Evolutionary conservation across 345 rosid species (phyloP), one percentile per base, ranked within the genome.

Genomic region (Melaleuca alternifolia): DNA sequence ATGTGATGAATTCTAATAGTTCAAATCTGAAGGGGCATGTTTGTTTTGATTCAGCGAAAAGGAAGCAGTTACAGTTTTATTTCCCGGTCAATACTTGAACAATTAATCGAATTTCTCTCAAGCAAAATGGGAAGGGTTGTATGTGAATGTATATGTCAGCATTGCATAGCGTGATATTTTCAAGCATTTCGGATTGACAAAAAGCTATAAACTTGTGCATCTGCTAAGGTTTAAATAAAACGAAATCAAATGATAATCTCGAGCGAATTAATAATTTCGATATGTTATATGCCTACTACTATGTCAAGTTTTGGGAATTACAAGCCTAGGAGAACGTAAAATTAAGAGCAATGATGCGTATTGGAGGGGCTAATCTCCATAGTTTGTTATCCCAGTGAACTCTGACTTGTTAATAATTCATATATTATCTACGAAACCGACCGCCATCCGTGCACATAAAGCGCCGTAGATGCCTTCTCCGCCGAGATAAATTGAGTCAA

Each of bases 231-330:
- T 41, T 18, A 37, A 1, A 46, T 65, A 65, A 13, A 59, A n/a
- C 65, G 26, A n/a, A 59, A 59, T 59, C 71, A n/a, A n/a, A n/a
- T 8, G 79, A 23, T 18, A 33, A 65, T 16, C 16, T 33, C 24
- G 11, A 2, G 46, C 18, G 16, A 33, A 71, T 18, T 2, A 33
- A 71, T 16, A 33, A 33, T 16, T 71, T 23, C 79, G 33, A 8
- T 71, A 2, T 71, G 24, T 16, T 20, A 33, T 33, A 33, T 11
- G 23, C 44, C 0, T 16, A 71, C 0, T 16, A 71, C n/a, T 10
- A 9, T 9, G 61, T 56, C 61, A 23, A 71, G 26, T 71, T 37
- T 37, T 71, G 26, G 26, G 26, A 20, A 71, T 18, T 8, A 8
- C 41, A 59, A 59, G 4, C n/a, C 18, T 14, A 6, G 4, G 30